Conservation (phyloP, 1,139 yeast species). For the Lipomyces yarrowii region DNA sequence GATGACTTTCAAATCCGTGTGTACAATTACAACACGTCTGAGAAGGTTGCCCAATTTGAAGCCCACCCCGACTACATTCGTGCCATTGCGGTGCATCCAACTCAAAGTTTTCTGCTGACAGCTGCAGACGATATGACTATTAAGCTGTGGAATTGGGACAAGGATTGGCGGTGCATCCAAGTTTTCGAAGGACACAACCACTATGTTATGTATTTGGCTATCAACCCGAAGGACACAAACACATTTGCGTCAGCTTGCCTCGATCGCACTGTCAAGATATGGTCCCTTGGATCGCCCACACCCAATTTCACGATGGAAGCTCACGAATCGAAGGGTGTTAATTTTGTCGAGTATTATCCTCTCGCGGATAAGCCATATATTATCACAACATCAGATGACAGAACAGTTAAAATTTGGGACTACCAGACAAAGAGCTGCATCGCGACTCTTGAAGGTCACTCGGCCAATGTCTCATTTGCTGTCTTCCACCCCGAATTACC, state of each 20-base stretch:
- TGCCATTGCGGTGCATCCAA: conserved; percentile 89
- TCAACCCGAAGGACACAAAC: conserved; percentile 96
- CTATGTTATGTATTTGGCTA: conserved; percentile 90
- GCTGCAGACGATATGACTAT: conserved; percentile 91
- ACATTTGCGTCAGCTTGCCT: conserved; percentile 97
- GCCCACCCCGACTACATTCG: conserved; percentile 98
- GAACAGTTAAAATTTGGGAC: conserved; percentile 91
- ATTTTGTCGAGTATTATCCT: conserved; percentile 95
- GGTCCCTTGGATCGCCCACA: conserved; percentile 88
- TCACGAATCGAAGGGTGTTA: conserved; percentile 91
- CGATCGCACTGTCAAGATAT: conserved; percentile 93
- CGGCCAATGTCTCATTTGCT: conserved; percentile 93
- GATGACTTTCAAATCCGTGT: conserved; percentile 95
- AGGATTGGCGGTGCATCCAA: conserved; percentile 86
- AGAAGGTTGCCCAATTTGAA: conserved; percentile 90
- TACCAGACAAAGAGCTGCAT: conserved; percentile 96
- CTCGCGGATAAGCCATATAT: conserved; percentile 95
- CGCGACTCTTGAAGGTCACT: conserved; percentile 91
- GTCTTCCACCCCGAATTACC: conserved; percentile 97
- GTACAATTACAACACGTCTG: conserved; percentile 93
- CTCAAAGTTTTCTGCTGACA: conserved; percentile 84
- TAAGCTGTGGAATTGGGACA: conserved; percentile 97
- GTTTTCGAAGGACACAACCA: conserved; percentile 95
- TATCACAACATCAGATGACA: conserved; percentile 91
- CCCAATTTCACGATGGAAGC: conserved; percentile 93